Conservation (phyloP, 2,329 filamentous ascomycete species). For the Orbilia blumenaviensis region DNA sequence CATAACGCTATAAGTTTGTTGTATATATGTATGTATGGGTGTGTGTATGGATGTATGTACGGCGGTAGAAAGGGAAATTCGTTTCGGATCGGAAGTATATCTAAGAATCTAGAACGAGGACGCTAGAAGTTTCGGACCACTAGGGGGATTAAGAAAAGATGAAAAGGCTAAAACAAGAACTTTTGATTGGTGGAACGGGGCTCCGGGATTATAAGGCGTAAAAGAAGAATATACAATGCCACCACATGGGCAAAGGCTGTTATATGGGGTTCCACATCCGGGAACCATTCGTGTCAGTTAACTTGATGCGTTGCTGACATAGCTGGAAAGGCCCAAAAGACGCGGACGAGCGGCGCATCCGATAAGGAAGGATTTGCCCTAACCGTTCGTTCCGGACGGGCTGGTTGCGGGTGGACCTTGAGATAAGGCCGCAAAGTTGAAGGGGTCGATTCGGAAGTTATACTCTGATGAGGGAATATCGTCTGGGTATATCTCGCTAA, state of each 20-base stretch:
- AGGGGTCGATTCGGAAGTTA: conserved; percentile 68
- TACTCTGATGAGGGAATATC: conserved; percentile 65
- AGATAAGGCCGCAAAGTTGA: conserved; percentile 41
- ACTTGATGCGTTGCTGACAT: neutral
- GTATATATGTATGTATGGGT: neutral
- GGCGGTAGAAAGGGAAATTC: neutral
- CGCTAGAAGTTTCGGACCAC: conserved; percentile 5
- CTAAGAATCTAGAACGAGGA: neutral
- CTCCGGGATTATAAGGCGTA: conserved; percentile 16
- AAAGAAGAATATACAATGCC: neutral
- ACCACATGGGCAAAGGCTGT: neutral
- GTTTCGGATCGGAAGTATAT: conserved; percentile 5
- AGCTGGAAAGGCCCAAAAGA: neutral
- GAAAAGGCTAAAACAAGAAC: neutral
- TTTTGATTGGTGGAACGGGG: conserved; percentile 12
- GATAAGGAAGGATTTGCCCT: neutral
- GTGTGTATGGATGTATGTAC: neutral
- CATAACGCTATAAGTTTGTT: neutral
- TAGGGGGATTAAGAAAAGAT: neutral
- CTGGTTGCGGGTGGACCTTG: conserved; percentile 40
- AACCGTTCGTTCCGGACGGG: conserved; percentile 49
- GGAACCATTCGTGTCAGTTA: neutral
- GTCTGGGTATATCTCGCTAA: conserved; percentile 67
- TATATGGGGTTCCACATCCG: neutral
- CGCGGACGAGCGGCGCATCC: conserved; percentile 8